phyloP scores from a whole-genome alignment of 202 grass and related monocot genomes.

The Schoenoplectus triqueter region DNA sequence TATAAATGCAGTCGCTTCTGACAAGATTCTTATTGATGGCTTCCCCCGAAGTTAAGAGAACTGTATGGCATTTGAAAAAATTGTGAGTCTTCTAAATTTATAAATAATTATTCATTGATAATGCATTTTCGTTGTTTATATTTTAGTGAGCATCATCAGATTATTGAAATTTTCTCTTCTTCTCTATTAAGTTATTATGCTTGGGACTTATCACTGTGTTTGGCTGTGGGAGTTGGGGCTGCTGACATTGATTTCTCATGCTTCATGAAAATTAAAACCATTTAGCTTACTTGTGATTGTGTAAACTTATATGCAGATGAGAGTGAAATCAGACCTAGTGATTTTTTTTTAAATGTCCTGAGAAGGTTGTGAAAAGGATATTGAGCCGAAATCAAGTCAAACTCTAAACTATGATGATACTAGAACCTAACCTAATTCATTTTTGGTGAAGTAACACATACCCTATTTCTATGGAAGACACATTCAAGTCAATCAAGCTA shows the following conservation, averaged over 20 bases:
- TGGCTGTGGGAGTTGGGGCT: background rate
- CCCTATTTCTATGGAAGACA: background rate
- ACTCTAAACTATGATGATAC: slow-evolving; percentile 65
- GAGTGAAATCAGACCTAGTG: slow-evolving; percentile 82
- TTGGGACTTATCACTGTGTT: background rate
- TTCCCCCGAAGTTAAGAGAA: slow-evolving; percentile 93
- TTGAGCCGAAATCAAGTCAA: slow-evolving; percentile 85
- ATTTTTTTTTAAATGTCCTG: slow-evolving; percentile 89
- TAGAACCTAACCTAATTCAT: background rate
- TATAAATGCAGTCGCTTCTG: slow-evolving; percentile 55
- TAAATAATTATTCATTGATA: slow-evolving; percentile 24
- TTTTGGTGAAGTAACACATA: background rate
- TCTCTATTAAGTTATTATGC: slow-evolving; percentile 13
- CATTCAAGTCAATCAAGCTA: too few relatives aligned
- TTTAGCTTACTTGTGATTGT: slow-evolving; percentile 17
- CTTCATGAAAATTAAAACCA: background rate
- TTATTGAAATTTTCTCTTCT: background rate
- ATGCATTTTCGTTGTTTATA: background rate
- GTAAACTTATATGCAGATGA: slow-evolving; percentile 52
- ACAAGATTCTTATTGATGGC: too few relatives aligned
- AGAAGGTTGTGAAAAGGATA: slow-evolving; percentile 86
- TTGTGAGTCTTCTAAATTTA: slow-evolving; percentile 68
- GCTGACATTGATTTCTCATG: background rate
- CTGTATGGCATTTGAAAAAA: slow-evolving; percentile 80
- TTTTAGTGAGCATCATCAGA: background rate